Evolutionary conservation across 2,329 filamentous ascomycete species (phyloP), one percentile per base, ranked within the genome.

Genomic region (Fusarium neocosmosporiellum): DNA sequence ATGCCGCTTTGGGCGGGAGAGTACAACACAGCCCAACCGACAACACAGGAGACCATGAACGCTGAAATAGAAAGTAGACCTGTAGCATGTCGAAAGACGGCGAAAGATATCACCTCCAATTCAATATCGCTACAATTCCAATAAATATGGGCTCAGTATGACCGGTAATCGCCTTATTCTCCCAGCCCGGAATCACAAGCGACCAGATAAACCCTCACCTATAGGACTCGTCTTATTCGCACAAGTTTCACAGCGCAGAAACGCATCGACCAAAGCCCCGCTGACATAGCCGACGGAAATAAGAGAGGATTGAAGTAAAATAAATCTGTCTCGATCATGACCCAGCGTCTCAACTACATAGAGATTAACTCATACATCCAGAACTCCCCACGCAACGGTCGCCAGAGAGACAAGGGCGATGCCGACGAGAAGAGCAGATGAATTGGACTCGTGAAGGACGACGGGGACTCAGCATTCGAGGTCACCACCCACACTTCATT

Each of bases 401-500:
- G 11, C 39, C 16, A 24, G 39, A 63, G 54, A 67, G 36, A 60
- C 54, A 55, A 48, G 46, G 27, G 18, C 24, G n/a, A 55, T 41
- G 7, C 33, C 8, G 53, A 54, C 27, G 34, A 27, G 37, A 63
- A 31, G 11, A 31, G 33, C 1, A 11, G 9, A 43, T 8, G 29
- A 4, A 18, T 22, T 11, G n/a, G 24, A 4, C 24, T 27, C 16
- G 16, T 16, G 14, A 36, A 14, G 2, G 10, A 62, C n/a, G 16
- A 27, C 43, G 29, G 34, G 16, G 54, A 20, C 48, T 62, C 61
- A 63, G 34, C 43, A 20, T 31, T 43, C 33, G 20, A 54, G 39
- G 33, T 31, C 54, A 65, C 54, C 37, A 36, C 37, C 57, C 24
- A 33, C 55, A 34, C 27, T 22, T 22, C 63, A 71, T 69, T 69